Conservation (phyloP, 106 monocot genomes). For the Triglochin maritima region DNA sequence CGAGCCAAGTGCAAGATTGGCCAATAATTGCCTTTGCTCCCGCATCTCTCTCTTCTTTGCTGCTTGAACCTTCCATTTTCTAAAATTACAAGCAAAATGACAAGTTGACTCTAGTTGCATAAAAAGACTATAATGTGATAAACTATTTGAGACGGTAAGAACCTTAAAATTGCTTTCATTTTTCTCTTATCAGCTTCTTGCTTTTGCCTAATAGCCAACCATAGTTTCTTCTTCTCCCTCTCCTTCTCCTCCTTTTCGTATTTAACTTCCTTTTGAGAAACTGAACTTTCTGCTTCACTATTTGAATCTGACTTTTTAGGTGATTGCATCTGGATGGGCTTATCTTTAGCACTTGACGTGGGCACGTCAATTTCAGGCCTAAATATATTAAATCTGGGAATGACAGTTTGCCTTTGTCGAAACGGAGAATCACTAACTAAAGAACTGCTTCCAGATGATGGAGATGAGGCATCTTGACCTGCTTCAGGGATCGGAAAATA, state of each 20-base stretch:
- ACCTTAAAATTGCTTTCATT: conserved; percentile 66
- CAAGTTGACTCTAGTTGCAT: neutral
- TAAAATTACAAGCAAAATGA: conserved; percentile 10
- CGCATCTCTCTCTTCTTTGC: conserved; percentile 30
- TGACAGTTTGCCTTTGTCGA: conserved; percentile 4
- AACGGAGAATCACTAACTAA: conserved; percentile 1
- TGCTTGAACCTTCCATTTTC: conserved; percentile 71
- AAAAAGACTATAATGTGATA: neutral
- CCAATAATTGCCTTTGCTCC: conserved; percentile 39
- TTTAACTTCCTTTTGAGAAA: conserved; percentile 1
- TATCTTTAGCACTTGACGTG: conserved; percentile 4
- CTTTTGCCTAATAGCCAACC: conserved; percentile 10
- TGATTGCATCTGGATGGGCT: conserved; percentile 7
- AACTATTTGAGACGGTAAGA: neutral
- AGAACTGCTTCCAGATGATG: neutral
- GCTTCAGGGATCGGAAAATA: neutral
- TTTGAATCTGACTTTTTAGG: conserved; percentile 8
- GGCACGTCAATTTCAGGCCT: conserved; percentile 5
- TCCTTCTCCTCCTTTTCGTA: neutral
- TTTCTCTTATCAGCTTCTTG: conserved; percentile 34
- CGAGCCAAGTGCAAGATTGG: conserved; percentile 50
- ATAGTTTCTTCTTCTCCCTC: conserved; percentile 9
- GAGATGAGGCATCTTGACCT: neutral
- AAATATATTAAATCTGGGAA: neutral
- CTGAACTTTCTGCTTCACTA: neutral